Evolutionary conservation across 352 stramenopile genomes (phyloP).

Genomic region (Globisporangium alternatum): DNA sequence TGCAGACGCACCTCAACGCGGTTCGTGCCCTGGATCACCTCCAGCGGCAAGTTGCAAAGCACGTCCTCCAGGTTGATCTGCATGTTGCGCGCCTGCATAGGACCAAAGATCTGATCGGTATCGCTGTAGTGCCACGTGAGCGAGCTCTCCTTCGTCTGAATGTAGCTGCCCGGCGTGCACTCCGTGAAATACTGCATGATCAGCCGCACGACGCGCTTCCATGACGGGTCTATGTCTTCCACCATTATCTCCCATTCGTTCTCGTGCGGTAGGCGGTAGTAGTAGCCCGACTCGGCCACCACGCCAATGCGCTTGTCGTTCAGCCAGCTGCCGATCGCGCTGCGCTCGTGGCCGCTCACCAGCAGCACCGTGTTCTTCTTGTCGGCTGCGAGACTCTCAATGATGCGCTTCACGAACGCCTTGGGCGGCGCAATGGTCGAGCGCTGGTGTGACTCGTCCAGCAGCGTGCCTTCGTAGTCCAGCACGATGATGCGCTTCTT

Average conservation of each 20-base stretch:
- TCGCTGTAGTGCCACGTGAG: conserved; percentile 89
- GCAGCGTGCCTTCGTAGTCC: conserved; percentile 85
- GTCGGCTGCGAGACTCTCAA: conserved; percentile 32
- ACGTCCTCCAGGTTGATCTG: conserved; percentile 87
- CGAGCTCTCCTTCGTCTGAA: conserved; percentile 81
- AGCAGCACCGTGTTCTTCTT: conserved; percentile 75
- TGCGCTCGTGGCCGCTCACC: conserved; percentile 68
- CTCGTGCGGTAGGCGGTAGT: conserved; percentile 63
- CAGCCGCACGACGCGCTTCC: conserved; percentile 73
- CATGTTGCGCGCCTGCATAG: conserved; percentile 86
- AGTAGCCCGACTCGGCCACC: conserved; percentile 71
- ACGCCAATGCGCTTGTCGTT: conserved; percentile 68
- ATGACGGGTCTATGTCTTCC: conserved; percentile 51
- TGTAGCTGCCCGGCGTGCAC: conserved; percentile 70
- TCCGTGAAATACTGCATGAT: conserved; percentile 77
- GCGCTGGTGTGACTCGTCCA: conserved; percentile 12
- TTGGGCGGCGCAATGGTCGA: conserved; percentile 48
- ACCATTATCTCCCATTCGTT: conserved; percentile 74
- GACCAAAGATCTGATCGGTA: conserved; percentile 78
- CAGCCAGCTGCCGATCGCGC: conserved; percentile 87
- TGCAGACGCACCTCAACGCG: conserved; percentile 79
- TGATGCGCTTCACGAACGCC: conserved; percentile 41
- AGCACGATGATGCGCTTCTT: conserved; percentile 85
- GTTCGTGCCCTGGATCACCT: conserved; percentile 84
- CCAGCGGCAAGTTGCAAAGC: conserved; percentile 75